These are phyloP conservation scores for Mallotus nudiflorus DNA, from an alignment of 345 rosid genomes.

Conservation along the genomic window DNA sequence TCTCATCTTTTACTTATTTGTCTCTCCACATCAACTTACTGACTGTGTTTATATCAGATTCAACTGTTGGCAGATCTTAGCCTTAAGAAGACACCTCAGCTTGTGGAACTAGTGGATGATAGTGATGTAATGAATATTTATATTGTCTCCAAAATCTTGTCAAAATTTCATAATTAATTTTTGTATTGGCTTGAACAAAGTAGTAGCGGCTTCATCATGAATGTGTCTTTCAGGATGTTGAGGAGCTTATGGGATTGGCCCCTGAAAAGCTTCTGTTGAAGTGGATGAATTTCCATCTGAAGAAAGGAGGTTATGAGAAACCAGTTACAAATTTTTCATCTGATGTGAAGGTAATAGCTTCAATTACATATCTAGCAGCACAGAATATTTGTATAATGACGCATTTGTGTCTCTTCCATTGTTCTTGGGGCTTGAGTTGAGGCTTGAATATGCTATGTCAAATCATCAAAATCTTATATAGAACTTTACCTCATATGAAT, in stretches of 20 bases:
- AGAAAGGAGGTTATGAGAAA: slow-evolving; percentile 88
- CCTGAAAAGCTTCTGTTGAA: slow-evolving; percentile 85
- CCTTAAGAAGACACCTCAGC: slow-evolving; percentile 94
- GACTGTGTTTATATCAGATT: slow-evolving; percentile 48
- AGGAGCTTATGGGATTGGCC: slow-evolving; percentile 82
- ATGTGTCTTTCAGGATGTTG: slow-evolving; percentile 61
- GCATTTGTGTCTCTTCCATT: not conserved
- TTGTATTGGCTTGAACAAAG: not conserved
- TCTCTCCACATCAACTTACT: not conserved
- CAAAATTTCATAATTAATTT: not conserved
- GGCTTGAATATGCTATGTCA: not conserved
- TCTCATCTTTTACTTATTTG: not conserved
- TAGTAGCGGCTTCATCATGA: slow-evolving; percentile 3
- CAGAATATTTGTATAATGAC: not conserved
- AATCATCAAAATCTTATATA: not conserved
- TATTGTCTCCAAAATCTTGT: slow-evolving; percentile 14
- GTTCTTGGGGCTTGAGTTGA: not conserved
- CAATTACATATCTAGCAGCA: slow-evolving; percentile 6
- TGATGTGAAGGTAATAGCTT: slow-evolving; percentile 65
- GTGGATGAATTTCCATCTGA: slow-evolving; percentile 94
- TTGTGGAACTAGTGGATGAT: slow-evolving; percentile 85
- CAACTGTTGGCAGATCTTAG: slow-evolving; percentile 88
- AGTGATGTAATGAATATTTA: slow-evolving; percentile 47
- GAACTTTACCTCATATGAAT: not conserved
- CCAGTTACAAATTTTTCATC: slow-evolving; percentile 77